A percentile compares a stretch with the other conserved stretches of the same genome.
These are phyloP conservation scores for Sclerospora graminicola DNA, from an alignment of 352 stramenopile genomes.

Conservation along the genomic window DNA sequence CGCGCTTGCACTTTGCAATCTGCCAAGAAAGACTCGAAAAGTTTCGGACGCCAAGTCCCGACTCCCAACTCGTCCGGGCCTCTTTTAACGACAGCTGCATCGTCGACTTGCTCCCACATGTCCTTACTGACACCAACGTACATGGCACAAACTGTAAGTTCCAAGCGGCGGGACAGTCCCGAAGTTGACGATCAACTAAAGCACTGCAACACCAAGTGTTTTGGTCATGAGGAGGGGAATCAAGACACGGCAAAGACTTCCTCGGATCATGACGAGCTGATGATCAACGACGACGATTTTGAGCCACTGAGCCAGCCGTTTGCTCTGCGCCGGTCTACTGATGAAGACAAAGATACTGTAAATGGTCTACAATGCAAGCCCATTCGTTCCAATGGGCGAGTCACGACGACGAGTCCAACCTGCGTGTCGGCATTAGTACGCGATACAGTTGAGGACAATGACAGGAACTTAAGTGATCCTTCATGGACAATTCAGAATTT, in stretches of 20 bases:
- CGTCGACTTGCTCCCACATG: no score
- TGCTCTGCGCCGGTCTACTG: conserved; percentile 6
- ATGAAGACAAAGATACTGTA: conserved; percentile 25
- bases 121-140: no score
- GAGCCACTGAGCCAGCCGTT: conserved; percentile 14
- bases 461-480: background rate
- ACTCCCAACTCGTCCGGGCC: background rate
- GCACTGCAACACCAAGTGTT: no score
- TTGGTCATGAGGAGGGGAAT: no score
- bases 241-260: conserved; percentile 3
- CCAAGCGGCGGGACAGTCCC: no score
- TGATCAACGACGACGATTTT: conserved; percentile 32
- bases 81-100: no score
- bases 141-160: no score
- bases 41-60: background rate
- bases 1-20: conserved; percentile 18
- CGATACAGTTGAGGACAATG: conserved; percentile 2
- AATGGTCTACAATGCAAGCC: conserved; percentile 22
- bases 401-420: conserved; percentile 12
- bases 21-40: conserved; percentile 1
- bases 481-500: conserved; percentile 36
- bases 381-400: background rate
- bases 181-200: no score
- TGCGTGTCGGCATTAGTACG: conserved; percentile 12
- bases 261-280: conserved; percentile 13